Base-by-base conservation (phyloP, 192 early-diverging fungal genomes). In the Dissophora globulifera region DNA sequence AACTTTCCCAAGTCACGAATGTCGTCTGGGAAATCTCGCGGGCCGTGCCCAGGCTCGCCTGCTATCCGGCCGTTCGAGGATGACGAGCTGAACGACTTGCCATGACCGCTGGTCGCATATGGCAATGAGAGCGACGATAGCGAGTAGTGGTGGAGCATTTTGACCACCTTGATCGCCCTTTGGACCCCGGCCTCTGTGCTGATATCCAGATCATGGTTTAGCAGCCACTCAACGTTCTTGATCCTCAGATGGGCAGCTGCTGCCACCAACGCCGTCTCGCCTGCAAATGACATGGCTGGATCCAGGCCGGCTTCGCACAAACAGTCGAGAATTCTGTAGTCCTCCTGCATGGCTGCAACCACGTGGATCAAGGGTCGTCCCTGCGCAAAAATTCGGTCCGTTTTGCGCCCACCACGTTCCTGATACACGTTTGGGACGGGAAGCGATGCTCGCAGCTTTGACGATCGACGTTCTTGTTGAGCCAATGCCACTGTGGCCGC, bases 161-260 rank as follows among this genome's bases (percentile, higher is more conserved):
- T 76, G 63, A 76, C 72, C 8, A 76, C 58, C 46, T 67, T 58
- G 43, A 76, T 76, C 0, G 72, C 72, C 19, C 72, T 49, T 38
- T 66, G 58, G n/a, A 76, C 51, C 16, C 64, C 64, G 19, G 19
- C 19, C 52, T 76, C 72, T 0, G 63, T 56, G 15, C 72, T 76
- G 22, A 76, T 62, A 7, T 76, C 72, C 33, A 76, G 29, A 47
- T 76, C 72, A 50, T 76, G 29, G 26, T 67, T 67, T 46, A 76
- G 29, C 16, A 76, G 38, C 72, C 72, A 76, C 25, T 76, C 58
- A 2, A 76, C 58, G 31, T 76, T 76, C 23, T 76, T 76, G 47
- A 76, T 76, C 45, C 72, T 64, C 35, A 76, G 40, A 42, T 76
- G 72, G 10, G 72, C 72, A n/a, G 72, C 72, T 13, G 72, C 72